Conservation (phyloP, 148 eudicot genomes). For the Agrostemma githago region DNA sequence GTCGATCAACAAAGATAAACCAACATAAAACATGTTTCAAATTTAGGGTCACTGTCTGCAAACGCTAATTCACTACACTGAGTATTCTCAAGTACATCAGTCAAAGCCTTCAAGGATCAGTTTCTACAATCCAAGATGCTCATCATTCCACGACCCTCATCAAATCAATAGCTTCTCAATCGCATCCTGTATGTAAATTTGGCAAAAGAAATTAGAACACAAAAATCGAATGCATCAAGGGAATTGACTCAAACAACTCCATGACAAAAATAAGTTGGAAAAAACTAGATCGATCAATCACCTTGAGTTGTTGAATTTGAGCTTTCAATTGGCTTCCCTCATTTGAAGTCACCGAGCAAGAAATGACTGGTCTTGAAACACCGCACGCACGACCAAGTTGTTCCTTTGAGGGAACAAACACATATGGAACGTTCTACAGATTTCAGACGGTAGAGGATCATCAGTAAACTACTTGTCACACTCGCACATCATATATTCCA, state of each 20-base stretch:
- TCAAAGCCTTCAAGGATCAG: slow-evolving; percentile 1
- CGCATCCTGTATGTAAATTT: background rate
- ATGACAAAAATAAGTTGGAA: background rate
- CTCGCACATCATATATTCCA: background rate
- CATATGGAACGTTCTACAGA: slow-evolving; percentile 58
- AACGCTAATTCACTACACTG: background rate
- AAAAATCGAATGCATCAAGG: background rate
- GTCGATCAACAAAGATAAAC: background rate
- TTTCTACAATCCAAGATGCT: background rate
- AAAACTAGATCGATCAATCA: background rate
- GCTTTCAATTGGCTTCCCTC: slow-evolving; percentile 88
- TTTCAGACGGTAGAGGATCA: too few relatives aligned
- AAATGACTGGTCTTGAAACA: slow-evolving; percentile 81
- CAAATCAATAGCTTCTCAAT: slow-evolving; percentile 9
- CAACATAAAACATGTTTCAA: background rate
- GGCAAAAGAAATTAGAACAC: background rate
- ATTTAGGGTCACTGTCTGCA: background rate
- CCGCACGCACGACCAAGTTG: slow-evolving; percentile 98
- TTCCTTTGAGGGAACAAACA: slow-evolving; percentile 87
- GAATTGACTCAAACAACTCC: background rate
- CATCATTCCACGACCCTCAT: background rate
- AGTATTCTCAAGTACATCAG: slow-evolving; percentile 3
- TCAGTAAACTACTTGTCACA: background rate
- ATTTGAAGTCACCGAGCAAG: slow-evolving; percentile 88
- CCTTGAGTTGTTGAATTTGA: slow-evolving; percentile 55